Evolutionary conservation across 345 rosid genomes (phyloP).

Genomic region (Odontarrhena argentea): DNA sequence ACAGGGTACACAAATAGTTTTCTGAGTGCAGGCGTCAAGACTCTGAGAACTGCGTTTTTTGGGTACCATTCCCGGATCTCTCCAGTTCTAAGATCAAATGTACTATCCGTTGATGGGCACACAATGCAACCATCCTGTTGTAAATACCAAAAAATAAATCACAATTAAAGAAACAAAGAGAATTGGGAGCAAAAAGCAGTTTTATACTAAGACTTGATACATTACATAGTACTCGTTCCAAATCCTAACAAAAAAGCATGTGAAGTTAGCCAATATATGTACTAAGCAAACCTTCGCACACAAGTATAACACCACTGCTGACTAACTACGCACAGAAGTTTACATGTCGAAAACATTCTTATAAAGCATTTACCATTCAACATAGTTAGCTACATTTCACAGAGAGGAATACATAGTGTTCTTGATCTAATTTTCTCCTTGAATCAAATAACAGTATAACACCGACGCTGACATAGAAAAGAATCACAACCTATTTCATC

Average conservation of each 20-base stretch:
- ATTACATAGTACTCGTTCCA: not conserved
- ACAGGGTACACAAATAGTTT: conserved; percentile 67
- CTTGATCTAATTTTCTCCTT: not conserved
- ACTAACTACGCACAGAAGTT: not conserved
- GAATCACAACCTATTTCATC: not conserved
- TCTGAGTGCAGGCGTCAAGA: conserved; percentile 78
- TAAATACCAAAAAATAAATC: not conserved
- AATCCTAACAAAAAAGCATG: not conserved
- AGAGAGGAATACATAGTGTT: not conserved
- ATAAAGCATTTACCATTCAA: not conserved
- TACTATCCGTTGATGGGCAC: conserved; percentile 91
- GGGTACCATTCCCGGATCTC: conserved; percentile 91
- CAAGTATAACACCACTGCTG: not conserved
- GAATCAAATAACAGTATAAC: not conserved
- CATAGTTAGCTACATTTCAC: conserved; percentile 17
- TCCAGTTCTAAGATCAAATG: conserved; percentile 77
- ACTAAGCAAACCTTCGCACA: not conserved
- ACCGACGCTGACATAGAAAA: not conserved
- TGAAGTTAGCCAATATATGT: conserved; percentile 1
- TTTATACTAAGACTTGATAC: not conserved
- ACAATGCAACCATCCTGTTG: conserved; percentile 88
- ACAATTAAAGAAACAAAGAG: not conserved
- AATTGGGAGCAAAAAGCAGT: not conserved
- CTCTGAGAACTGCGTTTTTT: conserved; percentile 84
- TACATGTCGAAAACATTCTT: conserved; percentile 4